Conservation (phyloP, 139 green algal species). For the Chlorella sp. region DNA sequence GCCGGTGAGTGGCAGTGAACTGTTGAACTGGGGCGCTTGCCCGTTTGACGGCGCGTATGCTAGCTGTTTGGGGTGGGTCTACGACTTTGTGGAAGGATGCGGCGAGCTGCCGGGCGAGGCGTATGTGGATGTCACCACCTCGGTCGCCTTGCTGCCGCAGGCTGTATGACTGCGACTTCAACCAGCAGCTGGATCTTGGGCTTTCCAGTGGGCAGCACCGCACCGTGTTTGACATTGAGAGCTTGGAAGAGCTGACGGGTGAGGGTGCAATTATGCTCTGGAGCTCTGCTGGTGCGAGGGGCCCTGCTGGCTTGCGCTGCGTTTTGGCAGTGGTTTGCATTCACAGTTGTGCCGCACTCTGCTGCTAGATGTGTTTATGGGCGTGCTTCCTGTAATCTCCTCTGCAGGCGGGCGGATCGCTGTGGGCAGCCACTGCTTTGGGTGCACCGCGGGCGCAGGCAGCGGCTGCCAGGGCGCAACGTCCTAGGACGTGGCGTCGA, state of each 20-base stretch:
- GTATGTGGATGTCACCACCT: too few species aligned
- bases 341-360: neutral
- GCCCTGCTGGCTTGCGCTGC: neutral
- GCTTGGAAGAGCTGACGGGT: slow-evolving; percentile 77
- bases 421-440: slow-evolving; percentile 95
- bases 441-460: slow-evolving; percentile 93
- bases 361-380: neutral
- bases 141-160: neutral
- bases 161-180: slow-evolving; percentile 99
- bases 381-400: neutral
- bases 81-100: too few species aligned
- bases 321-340: too few species aligned
- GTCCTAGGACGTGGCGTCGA: too few species aligned
- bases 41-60: too few species aligned
- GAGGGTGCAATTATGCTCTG: too few species aligned
- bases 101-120: too few species aligned
- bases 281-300: neutral
- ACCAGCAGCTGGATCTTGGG: slow-evolving; percentile 95
- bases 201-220: slow-evolving; percentile 11
- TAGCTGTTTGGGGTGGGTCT: too few species aligned
- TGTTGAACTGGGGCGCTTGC: too few species aligned
- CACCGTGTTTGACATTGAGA: slow-evolving; percentile 88
- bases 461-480: slow-evolving; percentile 82
- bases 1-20: slow-evolving; percentile 53
- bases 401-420: slow-evolving; percentile 58